Evolutionary conservation across 805 yeast genomes (phyloP).

Genomic region (Starmerella sirachaensis): DNA sequence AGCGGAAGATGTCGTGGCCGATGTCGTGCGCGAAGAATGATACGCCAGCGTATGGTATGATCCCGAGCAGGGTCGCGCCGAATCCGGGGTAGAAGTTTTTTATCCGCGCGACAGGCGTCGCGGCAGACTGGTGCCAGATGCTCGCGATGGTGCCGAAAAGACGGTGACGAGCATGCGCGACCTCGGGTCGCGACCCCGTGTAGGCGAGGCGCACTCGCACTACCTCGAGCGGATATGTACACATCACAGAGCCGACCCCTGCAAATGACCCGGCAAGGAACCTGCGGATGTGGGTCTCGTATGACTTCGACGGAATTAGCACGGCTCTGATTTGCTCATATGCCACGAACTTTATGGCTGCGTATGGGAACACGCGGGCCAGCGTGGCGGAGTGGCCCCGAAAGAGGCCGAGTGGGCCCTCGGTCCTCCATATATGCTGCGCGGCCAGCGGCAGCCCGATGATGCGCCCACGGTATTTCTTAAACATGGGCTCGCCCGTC

Average conservation of each 20-base stretch:
- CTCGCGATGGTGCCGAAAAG: slow-evolving; percentile 23
- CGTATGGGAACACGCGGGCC: slow-evolving; percentile 86
- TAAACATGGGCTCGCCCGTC: slow-evolving; percentile 82
- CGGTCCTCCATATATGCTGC: slow-evolving; percentile 46
- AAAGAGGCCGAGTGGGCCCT: slow-evolving; percentile 71
- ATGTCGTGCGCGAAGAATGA: slow-evolving; percentile 89
- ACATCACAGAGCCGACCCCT: slow-evolving; percentile 74
- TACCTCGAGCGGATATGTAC: slow-evolving; percentile 85
- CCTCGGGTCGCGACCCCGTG: slow-evolving; percentile 34
- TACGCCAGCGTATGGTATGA: slow-evolving; percentile 97
- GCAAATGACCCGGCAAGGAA: slow-evolving; percentile 81
- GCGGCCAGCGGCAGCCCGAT: slow-evolving; percentile 68
- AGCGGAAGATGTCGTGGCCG: slow-evolving; percentile 73
- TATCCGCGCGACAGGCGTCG: slow-evolving; percentile 2
- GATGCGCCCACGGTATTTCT: slow-evolving; percentile 67
- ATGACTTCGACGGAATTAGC: slow-evolving; percentile 58
- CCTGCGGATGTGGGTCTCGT: slow-evolving; percentile 73
- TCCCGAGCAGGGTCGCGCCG: slow-evolving; percentile 84
- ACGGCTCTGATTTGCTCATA: slow-evolving; percentile 81
- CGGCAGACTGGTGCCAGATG: slow-evolving; percentile 24
- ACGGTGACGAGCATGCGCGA: slow-evolving; percentile 22
- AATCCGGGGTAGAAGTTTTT: slow-evolving; percentile 84
- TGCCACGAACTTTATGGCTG: slow-evolving; percentile 91
- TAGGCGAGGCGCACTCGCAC: slow-evolving; percentile 86
- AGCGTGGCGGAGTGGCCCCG: slow-evolving; percentile 95